Evolutionary conservation across 2,329 filamentous ascomycete species (phyloP), one percentile per base, ranked within the genome.

Genomic region (Diplocarpon mali): DNA sequence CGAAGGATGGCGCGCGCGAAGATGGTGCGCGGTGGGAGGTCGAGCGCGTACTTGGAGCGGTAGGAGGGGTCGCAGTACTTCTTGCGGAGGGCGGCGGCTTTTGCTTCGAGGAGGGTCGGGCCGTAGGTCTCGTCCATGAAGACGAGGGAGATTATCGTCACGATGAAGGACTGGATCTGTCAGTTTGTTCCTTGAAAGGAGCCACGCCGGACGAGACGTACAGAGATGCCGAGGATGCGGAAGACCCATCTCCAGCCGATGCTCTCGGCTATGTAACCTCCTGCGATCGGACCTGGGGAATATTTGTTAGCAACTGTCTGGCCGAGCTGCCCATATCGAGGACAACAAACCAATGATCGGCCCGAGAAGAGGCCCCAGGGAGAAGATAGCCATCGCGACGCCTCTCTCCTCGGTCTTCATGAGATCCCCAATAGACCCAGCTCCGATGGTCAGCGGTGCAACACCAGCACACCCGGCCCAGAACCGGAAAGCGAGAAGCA

Each of bases 171-270:
- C 46, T 63, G 10, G 5, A 14, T 27, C 12, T 16, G 10, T 47
- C 17, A 42, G 34, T 36, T n/a, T n/a, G n/a, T n/a, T n/a, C n/a
- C n/a, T n/a, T n/a, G n/a, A n/a, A n/a, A n/a, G n/a, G n/a, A n/a
- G n/a, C n/a, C n/a, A n/a, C n/a, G n/a, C n/a, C n/a, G 7, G 11
- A 12, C 16, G 14, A n/a, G 8, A 30, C 45, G 8, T 45, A 48
- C 46, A 2, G 65, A 60, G 44, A 76, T 74, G 43, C 75, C 62
- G 24, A 71, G 65, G 35, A 76, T 64, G 72, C 54, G 56, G 36
- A 55, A 57, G 5, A 56, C 46, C 56, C 65, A 68, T 28, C 63
- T 48, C 57, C 58, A 65, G n/a, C 78, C 80, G 10, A 69, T 71
- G 1, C 70, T 67, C 59, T 78, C 69, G n/a, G 49, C 46, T 20